Evolutionary conservation across 345 rosid genomes (phyloP).

Genomic region (Garcia nutans): DNA sequence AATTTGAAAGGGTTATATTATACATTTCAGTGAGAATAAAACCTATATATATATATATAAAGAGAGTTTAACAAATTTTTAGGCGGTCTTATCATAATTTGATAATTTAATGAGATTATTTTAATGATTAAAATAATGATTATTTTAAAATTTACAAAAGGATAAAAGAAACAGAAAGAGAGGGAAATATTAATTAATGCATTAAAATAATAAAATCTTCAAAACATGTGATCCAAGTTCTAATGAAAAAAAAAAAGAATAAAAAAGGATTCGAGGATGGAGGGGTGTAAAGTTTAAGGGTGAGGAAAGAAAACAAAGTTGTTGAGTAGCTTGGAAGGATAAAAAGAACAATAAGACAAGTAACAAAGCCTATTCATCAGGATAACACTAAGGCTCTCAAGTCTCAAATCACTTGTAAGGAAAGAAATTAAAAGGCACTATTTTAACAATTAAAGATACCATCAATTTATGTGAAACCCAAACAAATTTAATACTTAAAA

Average conservation of each 20-base stretch:
- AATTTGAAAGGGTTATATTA: too few relatives aligned
- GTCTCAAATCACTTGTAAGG: constrained; percentile 32
- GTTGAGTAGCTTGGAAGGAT: constrained; percentile 45
- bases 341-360: constrained; percentile 6
- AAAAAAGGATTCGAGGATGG: background rate
- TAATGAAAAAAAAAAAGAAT: background rate
- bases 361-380: constrained; percentile 19
- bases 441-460: background rate
- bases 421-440: constrained; percentile 18
- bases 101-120: too few relatives aligned
- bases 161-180: too few relatives aligned
- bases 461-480: background rate
- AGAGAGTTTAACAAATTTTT: too few relatives aligned
- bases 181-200: background rate
- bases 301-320: background rate
- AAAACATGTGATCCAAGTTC: background rate
- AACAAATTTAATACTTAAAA: too few relatives aligned
- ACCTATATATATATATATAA: too few relatives aligned
- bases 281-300: too few relatives aligned
- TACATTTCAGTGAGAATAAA: too few relatives aligned
- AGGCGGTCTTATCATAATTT: too few relatives aligned
- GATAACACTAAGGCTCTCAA: background rate
- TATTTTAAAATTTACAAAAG: too few relatives aligned
- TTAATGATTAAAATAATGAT: too few relatives aligned
- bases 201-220: background rate